phyloP scores from a whole-genome alignment of 164 flowering plant genomes.

The Vitis riparia region DNA sequence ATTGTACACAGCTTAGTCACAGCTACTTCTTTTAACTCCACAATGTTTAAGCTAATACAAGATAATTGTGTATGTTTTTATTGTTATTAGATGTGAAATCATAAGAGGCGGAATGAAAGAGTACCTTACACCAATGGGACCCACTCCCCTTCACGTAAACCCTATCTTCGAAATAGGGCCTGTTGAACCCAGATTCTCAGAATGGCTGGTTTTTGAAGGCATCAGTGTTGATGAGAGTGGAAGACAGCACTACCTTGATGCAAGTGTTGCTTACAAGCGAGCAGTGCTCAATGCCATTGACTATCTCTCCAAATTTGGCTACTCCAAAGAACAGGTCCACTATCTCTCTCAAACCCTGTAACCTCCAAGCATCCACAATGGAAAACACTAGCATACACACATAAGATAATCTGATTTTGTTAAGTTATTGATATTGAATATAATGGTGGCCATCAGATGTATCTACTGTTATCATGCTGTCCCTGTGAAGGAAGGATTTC shows the following conservation, averaged over 20 bases:
- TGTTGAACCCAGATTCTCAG: slow-evolving; percentile 92
- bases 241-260: slow-evolving; percentile 87
- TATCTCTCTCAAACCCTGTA: background rate
- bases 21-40: background rate
- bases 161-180: slow-evolving; percentile 97
- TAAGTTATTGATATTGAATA: background rate
- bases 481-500: slow-evolving; percentile 94
- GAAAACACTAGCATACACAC: background rate
- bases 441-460: slow-evolving; percentile 42
- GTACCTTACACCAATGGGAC: slow-evolving; percentile 98
- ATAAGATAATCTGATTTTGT: background rate
- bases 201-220: slow-evolving; percentile 96
- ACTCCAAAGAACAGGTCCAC: slow-evolving; percentile 88
- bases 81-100: slow-evolving; percentile 68
- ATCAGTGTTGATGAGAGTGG: slow-evolving; percentile 97
- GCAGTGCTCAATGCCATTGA: slow-evolving; percentile 95
- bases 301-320: slow-evolving; percentile 85
- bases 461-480: slow-evolving; percentile 87
- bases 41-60: background rate
- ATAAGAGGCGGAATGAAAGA: slow-evolving; percentile 88
- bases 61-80: background rate
- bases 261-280: slow-evolving; percentile 86
- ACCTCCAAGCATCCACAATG: background rate
- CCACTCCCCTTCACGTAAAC: slow-evolving; percentile 88
- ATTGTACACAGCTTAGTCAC: background rate